A percentile compares a stretch with the other conserved stretches of the same genome.
These are phyloP conservation scores for Sextonia rubra DNA, from an alignment of 164 flowering plant species.

Conservation along the genomic window DNA sequence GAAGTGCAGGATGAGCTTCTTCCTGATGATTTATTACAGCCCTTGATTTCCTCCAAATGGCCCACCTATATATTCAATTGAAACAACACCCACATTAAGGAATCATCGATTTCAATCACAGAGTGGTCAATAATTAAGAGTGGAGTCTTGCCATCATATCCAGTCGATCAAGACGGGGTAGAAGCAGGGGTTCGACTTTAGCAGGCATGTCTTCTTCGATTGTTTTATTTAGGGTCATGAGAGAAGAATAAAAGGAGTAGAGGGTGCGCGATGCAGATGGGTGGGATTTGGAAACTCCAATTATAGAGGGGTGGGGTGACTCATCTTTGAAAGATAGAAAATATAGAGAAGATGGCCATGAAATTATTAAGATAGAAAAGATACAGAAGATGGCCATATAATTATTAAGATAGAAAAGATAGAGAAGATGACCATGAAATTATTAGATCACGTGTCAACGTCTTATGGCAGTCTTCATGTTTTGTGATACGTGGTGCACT, in stretches of 20 bases:
- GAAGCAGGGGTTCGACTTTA: slow-evolving; percentile 50
- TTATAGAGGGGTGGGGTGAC: neutral
- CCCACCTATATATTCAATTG: slow-evolving; percentile 34
- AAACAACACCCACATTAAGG: neutral
- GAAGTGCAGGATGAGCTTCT: slow-evolving; percentile 46
- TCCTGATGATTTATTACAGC: slow-evolving; percentile 26
- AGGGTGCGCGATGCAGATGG: neutral
- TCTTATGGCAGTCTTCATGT: neutral
- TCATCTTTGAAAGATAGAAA: neutral
- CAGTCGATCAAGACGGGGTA: slow-evolving; percentile 57
- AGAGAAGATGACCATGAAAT: neutral
- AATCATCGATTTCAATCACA: too few species aligned
- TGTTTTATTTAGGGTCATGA: too few species aligned
- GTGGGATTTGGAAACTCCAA: neutral
- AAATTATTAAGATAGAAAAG: neutral
- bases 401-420: too few species aligned
- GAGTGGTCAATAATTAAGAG: neutral
- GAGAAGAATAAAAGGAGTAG: too few species aligned
- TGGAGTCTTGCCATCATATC: slow-evolving; percentile 39
- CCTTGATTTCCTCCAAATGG: slow-evolving; percentile 63
- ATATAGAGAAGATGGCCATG: neutral
- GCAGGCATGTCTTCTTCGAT: slow-evolving; percentile 2
- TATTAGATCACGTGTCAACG: neutral
- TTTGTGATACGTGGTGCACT: neutral
- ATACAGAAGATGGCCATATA: neutral